These are phyloP conservation scores for Cercospora sojina DNA, from an alignment of 2,329 filamentous ascomycete genomes.

Conservation along the genomic window DNA sequence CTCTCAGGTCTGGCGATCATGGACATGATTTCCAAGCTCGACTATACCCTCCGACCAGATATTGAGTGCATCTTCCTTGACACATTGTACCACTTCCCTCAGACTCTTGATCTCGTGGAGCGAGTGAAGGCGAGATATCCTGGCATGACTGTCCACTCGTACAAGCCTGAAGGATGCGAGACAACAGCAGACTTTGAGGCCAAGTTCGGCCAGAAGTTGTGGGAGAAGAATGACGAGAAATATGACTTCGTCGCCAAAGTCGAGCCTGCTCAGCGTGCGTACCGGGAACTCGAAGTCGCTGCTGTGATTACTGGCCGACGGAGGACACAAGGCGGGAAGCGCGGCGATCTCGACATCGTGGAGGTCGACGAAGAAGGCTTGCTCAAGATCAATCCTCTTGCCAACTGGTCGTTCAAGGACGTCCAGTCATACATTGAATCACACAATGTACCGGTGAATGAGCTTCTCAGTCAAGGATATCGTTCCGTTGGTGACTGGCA, in stretches of 20 bases:
- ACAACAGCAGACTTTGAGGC: constrained; percentile 75
- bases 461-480: constrained; percentile 87
- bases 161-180: constrained; percentile 76
- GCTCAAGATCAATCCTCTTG: constrained; percentile 96
- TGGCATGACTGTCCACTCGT: constrained; percentile 78
- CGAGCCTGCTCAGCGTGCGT: constrained; percentile 89
- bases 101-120: constrained; percentile 56
- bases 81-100: constrained; percentile 53
- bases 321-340: constrained; percentile 87
- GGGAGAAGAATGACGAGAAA: constrained; percentile 80
- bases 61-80: constrained; percentile 57
- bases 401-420: constrained; percentile 89
- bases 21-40: constrained; percentile 72
- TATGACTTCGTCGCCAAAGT: constrained; percentile 99
- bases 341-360: constrained; percentile 84
- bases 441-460: constrained; percentile 90
- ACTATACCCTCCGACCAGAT: constrained; percentile 57
- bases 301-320: constrained; percentile 91
- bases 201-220: constrained; percentile 78
- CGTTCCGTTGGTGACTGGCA: constrained; percentile 99
- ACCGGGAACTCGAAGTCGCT: constrained; percentile 79
- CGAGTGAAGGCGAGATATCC: constrained; percentile 74
- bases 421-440: constrained; percentile 84
- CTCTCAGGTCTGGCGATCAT: constrained; percentile 54
- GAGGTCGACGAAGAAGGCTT: constrained; percentile 89